Conservation (phyloP, 305 asterid genomes). For the Ilex paraguariensis region DNA sequence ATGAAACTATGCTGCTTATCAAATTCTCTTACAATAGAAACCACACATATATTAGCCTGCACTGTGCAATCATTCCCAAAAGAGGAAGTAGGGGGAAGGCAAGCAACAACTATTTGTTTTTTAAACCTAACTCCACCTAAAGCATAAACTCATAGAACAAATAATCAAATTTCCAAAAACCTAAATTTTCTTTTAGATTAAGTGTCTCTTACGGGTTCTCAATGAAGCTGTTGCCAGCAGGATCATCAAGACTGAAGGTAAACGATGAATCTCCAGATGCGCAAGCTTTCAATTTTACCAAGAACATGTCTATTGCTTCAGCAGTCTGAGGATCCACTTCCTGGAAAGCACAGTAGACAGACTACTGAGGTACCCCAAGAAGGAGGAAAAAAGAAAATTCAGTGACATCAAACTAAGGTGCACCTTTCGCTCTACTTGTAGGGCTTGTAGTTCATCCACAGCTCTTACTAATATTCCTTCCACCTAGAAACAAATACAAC, state of each 20-base stretch:
- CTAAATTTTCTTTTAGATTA: not conserved
- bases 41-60: too few species aligned
- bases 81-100: too few species aligned
- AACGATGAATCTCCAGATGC: conserved; percentile 65
- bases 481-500: conserved; percentile 34
- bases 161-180: too few species aligned
- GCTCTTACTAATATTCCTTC: conserved; percentile 87
- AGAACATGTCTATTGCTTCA: conserved; percentile 73
- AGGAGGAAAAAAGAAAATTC: conserved; percentile 7
- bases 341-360: conserved; percentile 33
- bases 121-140: too few species aligned
- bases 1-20: too few species aligned
- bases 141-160: too few species aligned
- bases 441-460: conserved; percentile 69
- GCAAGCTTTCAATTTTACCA: conserved; percentile 76
- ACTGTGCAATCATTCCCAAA: too few species aligned
- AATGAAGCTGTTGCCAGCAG: conserved; percentile 93
- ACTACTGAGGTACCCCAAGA: conserved; percentile 7
- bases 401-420: conserved; percentile 10
- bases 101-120: too few species aligned
- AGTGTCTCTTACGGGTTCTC: conserved; percentile 78
- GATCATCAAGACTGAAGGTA: conserved; percentile 85
- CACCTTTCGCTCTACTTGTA: conserved; percentile 94
- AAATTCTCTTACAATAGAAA: too few species aligned
- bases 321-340: conserved; percentile 80